Evolutionary conservation across 495 filamentous ascomycete genomes (phyloP), one percentile per base, ranked within the genome.

Genomic region (Parathielavia appendiculata): DNA sequence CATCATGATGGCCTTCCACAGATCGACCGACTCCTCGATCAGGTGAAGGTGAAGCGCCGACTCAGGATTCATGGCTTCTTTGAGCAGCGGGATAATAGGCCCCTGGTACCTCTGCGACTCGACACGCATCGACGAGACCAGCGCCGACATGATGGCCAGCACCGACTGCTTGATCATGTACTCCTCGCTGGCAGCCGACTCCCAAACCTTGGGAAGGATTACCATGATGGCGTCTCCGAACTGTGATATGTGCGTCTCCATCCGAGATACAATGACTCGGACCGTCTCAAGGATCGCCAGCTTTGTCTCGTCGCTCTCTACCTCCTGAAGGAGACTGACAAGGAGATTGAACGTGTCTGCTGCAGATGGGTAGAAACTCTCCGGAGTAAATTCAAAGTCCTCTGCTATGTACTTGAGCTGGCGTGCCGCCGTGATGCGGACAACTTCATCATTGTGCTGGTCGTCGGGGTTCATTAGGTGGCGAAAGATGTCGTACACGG

Each of bases 401-500:
- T 93, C 84, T n/a, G 88, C 79, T 30, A 95, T 78, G 35, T 78
- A 75, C 66, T 85, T 86, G 26, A 98, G 81, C 65, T 95, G 88
- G 54, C 89, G 81, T 11, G 90, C 93, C 6, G 93, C 89, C 0
- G 92, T 96, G 40, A 97, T 84, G 13, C 91, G 87, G 35, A 98
- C 93, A 7, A 97, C 90, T 45, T 90, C 79, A 66, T 98, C 93
- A 66, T 98, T 98, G 60, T 85, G 75, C 1, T 81, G 74, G 67
- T 96, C 91, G 13, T 81, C 75, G 22, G 81, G 80, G 65, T 90
- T 84, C 14, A 97, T 78, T n/a, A 98, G 75, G 71, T 95, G 86
- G 61, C 89, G 85, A 73, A 91, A 96, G 38, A 97, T 90, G 62
- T 90, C 83, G 62, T 95, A 96, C 17, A 97, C 81, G n/a, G 89